A percentile compares a stretch with the other conserved stretches of the same genome.
phyloP scores from a whole-genome alignment of 2,329 filamentous ascomycete genomes.

The Mycosphaerelloides madeirae region DNA sequence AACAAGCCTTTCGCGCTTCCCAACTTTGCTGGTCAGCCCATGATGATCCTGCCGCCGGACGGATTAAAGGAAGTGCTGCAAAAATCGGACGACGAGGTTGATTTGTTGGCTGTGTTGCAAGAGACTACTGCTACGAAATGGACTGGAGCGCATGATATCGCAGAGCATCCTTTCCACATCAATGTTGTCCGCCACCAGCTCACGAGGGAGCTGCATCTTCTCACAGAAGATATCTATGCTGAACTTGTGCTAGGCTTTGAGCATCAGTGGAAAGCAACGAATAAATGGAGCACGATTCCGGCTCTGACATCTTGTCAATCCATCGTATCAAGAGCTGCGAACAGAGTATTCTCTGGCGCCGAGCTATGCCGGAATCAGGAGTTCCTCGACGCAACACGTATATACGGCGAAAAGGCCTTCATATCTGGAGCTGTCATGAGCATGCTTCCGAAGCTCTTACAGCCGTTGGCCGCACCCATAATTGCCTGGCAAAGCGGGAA shows the following conservation, averaged over 20 bases:
- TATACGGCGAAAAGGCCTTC: constrained; percentile 12
- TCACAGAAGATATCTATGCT: constrained; percentile 14
- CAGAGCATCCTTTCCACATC: constrained; percentile 7
- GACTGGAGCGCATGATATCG: constrained; percentile 9
- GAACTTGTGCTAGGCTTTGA: constrained; percentile 15
- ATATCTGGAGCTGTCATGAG: constrained; percentile 10
- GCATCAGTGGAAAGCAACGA: constrained; percentile 12
- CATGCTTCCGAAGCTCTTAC: constrained; percentile 9
- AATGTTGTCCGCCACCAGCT: constrained; percentile 16
- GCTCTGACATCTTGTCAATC: constrained; percentile 7
- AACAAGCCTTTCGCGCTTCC: constrained; percentile 16
- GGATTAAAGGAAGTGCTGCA: constrained; percentile 12
- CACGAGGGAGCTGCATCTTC: constrained; percentile 14
- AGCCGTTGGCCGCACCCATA: not conserved
- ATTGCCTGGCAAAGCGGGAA: not conserved
- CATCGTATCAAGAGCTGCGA: constrained; percentile 19
- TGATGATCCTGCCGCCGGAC: constrained; percentile 14
- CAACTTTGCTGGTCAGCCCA: constrained; percentile 14
- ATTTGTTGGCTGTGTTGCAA: constrained; percentile 5
- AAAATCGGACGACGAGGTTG: constrained; percentile 15
- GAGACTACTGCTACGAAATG: constrained; percentile 13
- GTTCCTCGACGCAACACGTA: constrained; percentile 13
- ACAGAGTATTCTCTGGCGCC: constrained; percentile 18
- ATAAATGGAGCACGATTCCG: constrained; percentile 5
- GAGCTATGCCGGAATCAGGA: constrained; percentile 17